phyloP scores from a whole-genome alignment of 345 rosid species.

The Linum tenue region DNA sequence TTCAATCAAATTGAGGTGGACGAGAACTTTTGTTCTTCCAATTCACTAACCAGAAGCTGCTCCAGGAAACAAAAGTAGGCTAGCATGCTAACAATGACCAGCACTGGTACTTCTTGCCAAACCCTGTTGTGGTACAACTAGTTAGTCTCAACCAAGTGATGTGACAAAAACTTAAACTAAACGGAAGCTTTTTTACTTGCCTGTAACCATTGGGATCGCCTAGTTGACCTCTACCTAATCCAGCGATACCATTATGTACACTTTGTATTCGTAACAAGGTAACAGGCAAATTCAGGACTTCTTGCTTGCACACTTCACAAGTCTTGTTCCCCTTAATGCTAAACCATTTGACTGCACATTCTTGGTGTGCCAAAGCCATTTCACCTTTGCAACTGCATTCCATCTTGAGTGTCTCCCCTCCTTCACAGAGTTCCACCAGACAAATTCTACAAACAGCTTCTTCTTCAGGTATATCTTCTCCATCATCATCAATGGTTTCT shows the following conservation, averaged over 20 bases:
- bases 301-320: conserved; percentile 56
- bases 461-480: conserved; percentile 53
- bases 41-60: conserved; percentile 38
- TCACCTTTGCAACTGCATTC: conserved; percentile 63
- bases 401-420: conserved; percentile 50
- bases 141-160: neutral
- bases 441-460: conserved; percentile 62
- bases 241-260: conserved; percentile 19
- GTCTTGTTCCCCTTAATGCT: conserved; percentile 49
- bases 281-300: conserved; percentile 48
- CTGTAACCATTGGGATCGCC: conserved; percentile 25
- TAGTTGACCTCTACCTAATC: conserved; percentile 18
- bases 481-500: conserved; percentile 21
- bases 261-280: conserved; percentile 35
- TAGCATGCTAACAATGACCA: conserved; percentile 60
- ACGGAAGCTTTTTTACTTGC: conserved; percentile 21
- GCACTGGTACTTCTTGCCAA: conserved; percentile 48
- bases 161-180: neutral
- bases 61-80: conserved; percentile 62
- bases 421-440: conserved; percentile 44
- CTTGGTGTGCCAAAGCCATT: conserved; percentile 59
- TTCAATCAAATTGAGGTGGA: neutral
- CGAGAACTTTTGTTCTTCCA: neutral
- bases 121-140: conserved; percentile 20
- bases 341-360: conserved; percentile 58